Base-by-base conservation (phyloP, 495 filamentous ascomycete genomes). In the Oidiodendron maius region DNA sequence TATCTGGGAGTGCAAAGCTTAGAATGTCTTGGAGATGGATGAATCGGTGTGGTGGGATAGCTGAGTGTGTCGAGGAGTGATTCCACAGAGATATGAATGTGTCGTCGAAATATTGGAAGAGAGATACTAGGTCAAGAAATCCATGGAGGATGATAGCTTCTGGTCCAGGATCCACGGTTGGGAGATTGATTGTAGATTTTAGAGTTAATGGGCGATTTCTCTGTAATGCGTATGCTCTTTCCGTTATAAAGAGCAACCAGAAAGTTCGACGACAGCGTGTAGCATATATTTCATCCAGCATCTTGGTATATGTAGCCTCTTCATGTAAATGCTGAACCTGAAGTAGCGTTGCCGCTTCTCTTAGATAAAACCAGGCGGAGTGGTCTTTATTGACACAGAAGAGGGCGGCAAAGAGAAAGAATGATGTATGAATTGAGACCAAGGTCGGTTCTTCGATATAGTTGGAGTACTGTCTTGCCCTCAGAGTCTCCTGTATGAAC, bases 351-450 rank as follows among this genome's bases (percentile, higher is more conserved):
- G 53, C 53, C 1, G 55, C 44, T 52, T 70, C 49, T 40, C 50
- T n/a, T 13, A 57, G 40, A 38, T 57, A 57, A 21, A 49, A 57
- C 50, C 55, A 52, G 9, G 55, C 55, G 3, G 46, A 37, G 15
- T 52, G 50, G 23, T 52, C 43, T 34, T 40, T 52, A 2, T 46
- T 46, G n/a, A 52, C 15, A 41, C 37, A 43, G 26, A 49, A 52
- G 13, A 53, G 37, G 2, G 42, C 44, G 1, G 50, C 50, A 18
- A 53, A 57, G 11, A 64, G 64, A 46, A 65, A 69, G 57, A 67
- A 71, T 46, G 59, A 62, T 13, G 67, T 69, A 10, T 53, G 50
- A 3, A 48, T 44, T 17, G 44, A 28, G 2, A 39, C 26, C 4
- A 53, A 18, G 11, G 50, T 40, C 2, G 50, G 50, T 3, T 28